Base-by-base conservation (phyloP, 495 filamentous ascomycete genomes). In the Xylaria acuta region DNA sequence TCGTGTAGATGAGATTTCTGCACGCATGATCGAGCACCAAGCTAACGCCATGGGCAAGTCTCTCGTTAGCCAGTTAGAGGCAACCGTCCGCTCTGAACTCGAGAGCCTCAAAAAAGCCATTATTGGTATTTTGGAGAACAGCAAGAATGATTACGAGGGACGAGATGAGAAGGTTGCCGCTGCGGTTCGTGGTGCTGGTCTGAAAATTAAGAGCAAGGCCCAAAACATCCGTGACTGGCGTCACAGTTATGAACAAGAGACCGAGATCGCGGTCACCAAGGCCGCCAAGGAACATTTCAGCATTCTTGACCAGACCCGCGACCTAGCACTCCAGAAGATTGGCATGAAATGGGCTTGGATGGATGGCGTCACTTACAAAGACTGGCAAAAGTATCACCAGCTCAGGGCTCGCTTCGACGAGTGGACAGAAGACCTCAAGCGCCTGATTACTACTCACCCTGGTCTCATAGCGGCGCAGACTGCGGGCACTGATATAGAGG, bases 341-440 rank as follows among this genome's bases (percentile, higher is more conserved):
- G 97, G 97, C 51, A 95, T 97, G 89, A 93, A 96, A 71, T 99
- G 97, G 95, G 94, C 95, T 1, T 97, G 93, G 92, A 97, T 93
- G 87, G 95, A 98, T 65, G 92, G 92, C 47, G 89, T 99, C 71
- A 95, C 94, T 7, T 97, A 98, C 85, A 95, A 96, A 76, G 94
- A 98, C 78, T 99, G 97, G 97, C 88, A 89, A 36, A 93, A 92
- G 76, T 98, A 97, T 78, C 92, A 97, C 76, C 86, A 91, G 34
- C 84, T 98, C 70, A 97, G 93, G 83, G 88, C 88, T 54, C 90
- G 92, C 36, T 92, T 97, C 58, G 91, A 93, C 47, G 91, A 93
- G 76, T 97, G 96, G 94, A 89, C 91, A 43, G 85, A 87, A n/a
- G 90, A 93, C 67, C 91, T 99, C 54, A 87, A 92, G 73, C 82